Percentiles rank a stretch among this genome's conserved stretches.
These are phyloP conservation scores for Penicillium vulpinum DNA, from an alignment of 2,329 filamentous ascomycete genomes.

Conservation along the genomic window DNA sequence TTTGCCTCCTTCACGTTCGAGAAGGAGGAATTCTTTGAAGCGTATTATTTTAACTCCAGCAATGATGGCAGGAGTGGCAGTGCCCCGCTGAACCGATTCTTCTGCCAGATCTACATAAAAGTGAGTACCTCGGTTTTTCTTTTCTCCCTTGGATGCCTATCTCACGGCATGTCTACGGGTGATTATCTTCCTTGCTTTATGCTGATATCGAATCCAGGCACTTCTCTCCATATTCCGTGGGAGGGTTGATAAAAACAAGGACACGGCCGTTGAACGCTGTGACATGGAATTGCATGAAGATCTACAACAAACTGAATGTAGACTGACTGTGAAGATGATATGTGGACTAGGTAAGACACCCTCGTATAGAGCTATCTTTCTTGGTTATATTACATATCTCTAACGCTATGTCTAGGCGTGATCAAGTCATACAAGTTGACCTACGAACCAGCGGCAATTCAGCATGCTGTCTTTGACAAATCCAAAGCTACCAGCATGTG, in stretches of 20 bases:
- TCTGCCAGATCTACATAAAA: slow-evolving; percentile 61
- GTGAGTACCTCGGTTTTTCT: slow-evolving; percentile 37
- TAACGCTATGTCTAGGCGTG: slow-evolving; percentile 47
- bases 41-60: slow-evolving; percentile 54
- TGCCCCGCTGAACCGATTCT: slow-evolving; percentile 52
- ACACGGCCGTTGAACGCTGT: slow-evolving; percentile 62
- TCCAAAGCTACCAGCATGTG: slow-evolving; percentile 58
- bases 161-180: not conserved
- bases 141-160: not conserved
- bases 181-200: not conserved
- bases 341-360: slow-evolving; percentile 56
- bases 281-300: slow-evolving; percentile 61
- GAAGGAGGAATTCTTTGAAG: slow-evolving; percentile 56
- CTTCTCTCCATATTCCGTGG: slow-evolving; percentile 65
- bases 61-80: slow-evolving; percentile 21
- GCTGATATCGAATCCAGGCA: slow-evolving; percentile 37
- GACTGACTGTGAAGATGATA: slow-evolving; percentile 62
- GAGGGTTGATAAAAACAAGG: slow-evolving; percentile 58
- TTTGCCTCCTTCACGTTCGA: slow-evolving; percentile 62
- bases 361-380: not conserved
- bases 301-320: slow-evolving; percentile 58
- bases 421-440: slow-evolving; percentile 66
- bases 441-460: slow-evolving; percentile 62
- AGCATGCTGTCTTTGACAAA: slow-evolving; percentile 65
- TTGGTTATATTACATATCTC: not conserved